These are phyloP conservation scores for Aspergillus sp. DNA, from an alignment of 2,329 filamentous ascomycete species.

Conservation along the genomic window DNA sequence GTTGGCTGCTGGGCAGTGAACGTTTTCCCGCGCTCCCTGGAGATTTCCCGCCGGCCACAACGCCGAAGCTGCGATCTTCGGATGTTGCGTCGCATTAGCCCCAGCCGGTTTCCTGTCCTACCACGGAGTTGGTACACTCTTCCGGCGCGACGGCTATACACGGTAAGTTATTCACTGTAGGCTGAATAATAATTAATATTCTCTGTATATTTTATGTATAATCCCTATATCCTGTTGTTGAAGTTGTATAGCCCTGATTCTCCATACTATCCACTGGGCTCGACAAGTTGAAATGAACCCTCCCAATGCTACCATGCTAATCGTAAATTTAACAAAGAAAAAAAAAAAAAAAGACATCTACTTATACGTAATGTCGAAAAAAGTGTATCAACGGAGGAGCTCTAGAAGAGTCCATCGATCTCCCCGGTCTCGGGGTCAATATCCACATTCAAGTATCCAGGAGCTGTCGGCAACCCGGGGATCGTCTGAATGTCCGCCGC, in stretches of 20 bases:
- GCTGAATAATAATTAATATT: neutral
- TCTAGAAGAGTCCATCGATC: constrained; percentile 84
- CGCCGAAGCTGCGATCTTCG: constrained; percentile 13
- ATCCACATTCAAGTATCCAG: constrained; percentile 93
- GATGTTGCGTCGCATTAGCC: constrained; percentile 10
- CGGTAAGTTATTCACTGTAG: neutral
- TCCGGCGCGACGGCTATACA: neutral
- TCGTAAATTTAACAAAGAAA: neutral
- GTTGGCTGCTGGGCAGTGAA: neutral
- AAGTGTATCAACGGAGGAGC: neutral
- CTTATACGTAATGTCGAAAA: neutral
- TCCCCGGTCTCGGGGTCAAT: constrained; percentile 78
- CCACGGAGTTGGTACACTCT: neutral
- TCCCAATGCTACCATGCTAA: constrained; percentile 6
- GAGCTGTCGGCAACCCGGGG: constrained; percentile 89
- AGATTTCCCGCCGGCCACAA: constrained; percentile 7
- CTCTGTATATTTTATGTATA: constrained; percentile 1
- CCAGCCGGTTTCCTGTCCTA: neutral
- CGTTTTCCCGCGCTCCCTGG: constrained; percentile 9
- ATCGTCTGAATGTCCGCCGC: constrained; percentile 99
- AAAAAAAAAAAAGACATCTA: neutral
- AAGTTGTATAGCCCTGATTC: constrained; percentile 7
- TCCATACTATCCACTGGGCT: neutral
- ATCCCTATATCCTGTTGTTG: constrained; percentile 11
- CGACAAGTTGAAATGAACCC: constrained; percentile 15